Conservation (phyloP, 768 basidiomycete genomes). For the Naganishia vaughanmartiniae region DNA sequence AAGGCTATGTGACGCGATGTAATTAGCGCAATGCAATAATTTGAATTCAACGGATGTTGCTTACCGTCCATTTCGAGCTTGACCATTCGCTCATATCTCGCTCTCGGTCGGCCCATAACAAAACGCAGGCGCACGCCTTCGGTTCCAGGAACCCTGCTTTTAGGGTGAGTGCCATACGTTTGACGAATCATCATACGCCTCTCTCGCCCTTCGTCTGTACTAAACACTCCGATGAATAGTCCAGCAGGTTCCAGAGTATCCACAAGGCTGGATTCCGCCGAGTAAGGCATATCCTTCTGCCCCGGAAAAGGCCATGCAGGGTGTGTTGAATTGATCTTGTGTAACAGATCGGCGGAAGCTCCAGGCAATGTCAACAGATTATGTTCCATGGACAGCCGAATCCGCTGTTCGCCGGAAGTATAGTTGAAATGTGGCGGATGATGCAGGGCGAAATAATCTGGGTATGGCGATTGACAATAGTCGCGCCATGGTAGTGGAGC, state of each 20-base stretch:
- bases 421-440: conserved; percentile 40
- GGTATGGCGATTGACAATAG: conserved; percentile 69
- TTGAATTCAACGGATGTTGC: conserved; percentile 48
- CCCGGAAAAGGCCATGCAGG: conserved; percentile 42
- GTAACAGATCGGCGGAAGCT: conserved; percentile 37
- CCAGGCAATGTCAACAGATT: conserved; percentile 38
- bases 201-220: conserved; percentile 77
- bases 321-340: conserved; percentile 40
- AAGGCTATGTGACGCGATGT: conserved; percentile 37
- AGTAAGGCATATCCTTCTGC: conserved; percentile 36
- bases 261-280: conserved; percentile 58
- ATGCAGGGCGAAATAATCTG: conserved; percentile 40
- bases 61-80: conserved; percentile 85
- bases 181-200: conserved; percentile 81
- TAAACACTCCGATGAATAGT: conserved; percentile 84
- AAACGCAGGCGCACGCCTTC: conserved; percentile 84
- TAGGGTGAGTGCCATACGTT: conserved; percentile 81
- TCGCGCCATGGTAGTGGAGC: conserved; percentile 89
- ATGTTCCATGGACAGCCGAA: conserved; percentile 26
- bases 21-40: conserved; percentile 19
- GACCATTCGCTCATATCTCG: conserved; percentile 73
- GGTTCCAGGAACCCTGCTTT: conserved; percentile 68
- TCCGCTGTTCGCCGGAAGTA: conserved; percentile 51
- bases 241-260: conserved; percentile 77
- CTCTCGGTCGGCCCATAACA: conserved; percentile 77